phyloP scores from a whole-genome alignment of 1,284 basidiomycete species.

The Filobasidium uniguttulatum region DNA sequence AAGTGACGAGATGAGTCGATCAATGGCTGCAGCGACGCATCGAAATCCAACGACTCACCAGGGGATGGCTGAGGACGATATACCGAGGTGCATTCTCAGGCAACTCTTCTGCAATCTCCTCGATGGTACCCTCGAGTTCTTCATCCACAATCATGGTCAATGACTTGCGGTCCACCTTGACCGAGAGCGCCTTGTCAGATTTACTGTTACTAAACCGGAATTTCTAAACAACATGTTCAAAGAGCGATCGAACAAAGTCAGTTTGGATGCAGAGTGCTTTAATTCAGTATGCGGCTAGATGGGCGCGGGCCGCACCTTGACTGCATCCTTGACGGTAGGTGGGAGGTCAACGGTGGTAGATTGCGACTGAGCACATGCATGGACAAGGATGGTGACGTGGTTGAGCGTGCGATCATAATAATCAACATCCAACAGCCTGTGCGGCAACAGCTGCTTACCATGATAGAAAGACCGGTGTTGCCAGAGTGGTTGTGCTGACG shows the following conservation, averaged over 20 bases:
- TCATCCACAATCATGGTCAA: conserved; percentile 70
- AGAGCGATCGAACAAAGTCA: neutral
- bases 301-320: conserved; percentile 26
- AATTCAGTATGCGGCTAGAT: neutral
- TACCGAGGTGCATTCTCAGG: conserved; percentile 83
- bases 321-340: conserved; percentile 53
- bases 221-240: conserved; percentile 45
- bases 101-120: conserved; percentile 76
- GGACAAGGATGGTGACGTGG: no score
- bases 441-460: no score
- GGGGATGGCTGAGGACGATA: conserved; percentile 67
- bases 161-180: conserved; percentile 72
- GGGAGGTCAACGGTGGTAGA: conserved; percentile 72
- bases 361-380: conserved; percentile 30
- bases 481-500: no score
- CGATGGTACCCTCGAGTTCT: conserved; percentile 57
- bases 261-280: neutral
- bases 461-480: no score
- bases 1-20: neutral
- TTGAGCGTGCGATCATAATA: no score
- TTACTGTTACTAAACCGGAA: conserved; percentile 64
- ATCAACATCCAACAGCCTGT: no score
- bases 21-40: neutral
- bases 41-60: conserved; percentile 34
- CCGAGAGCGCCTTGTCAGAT: conserved; percentile 55